Percentiles rank a stretch among this genome's conserved stretches.
Evolutionary conservation across 768 basidiomycete species (phyloP).

Genomic region (Rhodocollybia butyracea): DNA sequence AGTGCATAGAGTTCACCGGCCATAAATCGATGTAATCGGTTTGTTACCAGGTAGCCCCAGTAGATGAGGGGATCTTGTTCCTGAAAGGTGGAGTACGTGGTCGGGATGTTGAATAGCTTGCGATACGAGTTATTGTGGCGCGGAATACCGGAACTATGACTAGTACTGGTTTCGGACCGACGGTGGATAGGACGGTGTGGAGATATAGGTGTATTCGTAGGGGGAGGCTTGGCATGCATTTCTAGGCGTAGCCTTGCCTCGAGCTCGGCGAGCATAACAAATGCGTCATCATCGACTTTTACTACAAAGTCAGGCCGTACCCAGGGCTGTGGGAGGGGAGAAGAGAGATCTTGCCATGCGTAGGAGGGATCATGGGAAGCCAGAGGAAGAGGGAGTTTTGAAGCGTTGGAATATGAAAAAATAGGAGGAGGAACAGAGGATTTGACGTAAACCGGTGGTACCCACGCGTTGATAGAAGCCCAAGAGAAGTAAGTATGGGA

Average conservation of each 20-base stretch:
- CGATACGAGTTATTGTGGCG: conserved; percentile 1
- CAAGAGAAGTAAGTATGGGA: conserved; percentile 89
- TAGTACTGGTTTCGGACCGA: not conserved
- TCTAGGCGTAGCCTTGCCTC: conserved; percentile 85
- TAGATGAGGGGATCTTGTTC: conserved; percentile 70
- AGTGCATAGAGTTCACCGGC: conserved; percentile 91
- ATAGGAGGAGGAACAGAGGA: conserved; percentile 40
- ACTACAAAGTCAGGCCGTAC: conserved; percentile 88
- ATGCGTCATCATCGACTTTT: conserved; percentile 95
- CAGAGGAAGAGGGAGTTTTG: conserved; percentile 52
- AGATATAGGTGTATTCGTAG: not conserved
- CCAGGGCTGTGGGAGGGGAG: conserved; percentile 54
- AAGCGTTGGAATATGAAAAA: conserved; percentile 67
- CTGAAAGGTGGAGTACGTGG: not conserved
- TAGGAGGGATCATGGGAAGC: conserved; percentile 68
- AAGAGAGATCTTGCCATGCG: conserved; percentile 48
- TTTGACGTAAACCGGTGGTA: conserved; percentile 69
- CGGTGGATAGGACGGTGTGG: not conserved
- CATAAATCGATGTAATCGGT: conserved; percentile 88
- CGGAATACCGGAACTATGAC: not conserved
- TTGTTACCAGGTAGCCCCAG: conserved; percentile 90
- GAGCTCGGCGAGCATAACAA: conserved; percentile 91
- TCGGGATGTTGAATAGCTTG: not conserved
- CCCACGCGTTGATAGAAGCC: conserved; percentile 89
- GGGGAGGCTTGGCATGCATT: conserved; percentile 45